Evolutionary conservation across 495 filamentous ascomycete species (phyloP), one percentile per base, ranked within the genome.

Genomic region (Usnea hakonensis): DNA sequence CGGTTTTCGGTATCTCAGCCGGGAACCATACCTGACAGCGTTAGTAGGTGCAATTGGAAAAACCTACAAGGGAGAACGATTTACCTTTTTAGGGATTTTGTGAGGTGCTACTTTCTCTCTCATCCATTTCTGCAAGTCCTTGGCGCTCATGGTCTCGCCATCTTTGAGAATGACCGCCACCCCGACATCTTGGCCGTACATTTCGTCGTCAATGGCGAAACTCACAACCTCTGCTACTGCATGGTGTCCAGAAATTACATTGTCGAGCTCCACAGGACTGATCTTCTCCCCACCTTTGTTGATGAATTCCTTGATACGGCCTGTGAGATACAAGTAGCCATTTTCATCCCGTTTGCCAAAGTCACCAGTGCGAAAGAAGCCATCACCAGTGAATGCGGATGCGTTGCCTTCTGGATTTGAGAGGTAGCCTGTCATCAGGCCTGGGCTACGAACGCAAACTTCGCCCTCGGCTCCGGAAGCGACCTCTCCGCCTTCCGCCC

Each of bases 251-350:
- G 85, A 75, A 3, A 91, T 68, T 6, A 85, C 81, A 58, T 93
- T 90, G 66, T 93, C 89, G 14, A 93, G 73, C 74, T 93, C 89
- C 52, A 92, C 87, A 1, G 89, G 89, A 53, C 79, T 84, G 67
- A 91, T 90, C 72, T 90, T 89, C 72, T 90, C 88, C 7, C 88
- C 88, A 26, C 86, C 87, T 71, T 88, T 87, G 71, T 90, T 90
- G 74, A 91, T 90, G 28, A 91, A 75, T 70, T 91, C 88, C 78
- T 90, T 91, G 72, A 89, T 90, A 19, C 88, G 78, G 2, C 88
- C 88, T 2, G 87, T 90, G 68, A 90, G 85, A 61, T 84, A 79
- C 10, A 91, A 73, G 61, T 89, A 90, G 19, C 86, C 86, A 60
- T 90, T 83, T 43, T 78, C 72, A 68, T 91, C 89, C 64, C 79